Base-by-base conservation (phyloP, 2,329 filamentous ascomycete genomes). In the Beauveria caledonica region DNA sequence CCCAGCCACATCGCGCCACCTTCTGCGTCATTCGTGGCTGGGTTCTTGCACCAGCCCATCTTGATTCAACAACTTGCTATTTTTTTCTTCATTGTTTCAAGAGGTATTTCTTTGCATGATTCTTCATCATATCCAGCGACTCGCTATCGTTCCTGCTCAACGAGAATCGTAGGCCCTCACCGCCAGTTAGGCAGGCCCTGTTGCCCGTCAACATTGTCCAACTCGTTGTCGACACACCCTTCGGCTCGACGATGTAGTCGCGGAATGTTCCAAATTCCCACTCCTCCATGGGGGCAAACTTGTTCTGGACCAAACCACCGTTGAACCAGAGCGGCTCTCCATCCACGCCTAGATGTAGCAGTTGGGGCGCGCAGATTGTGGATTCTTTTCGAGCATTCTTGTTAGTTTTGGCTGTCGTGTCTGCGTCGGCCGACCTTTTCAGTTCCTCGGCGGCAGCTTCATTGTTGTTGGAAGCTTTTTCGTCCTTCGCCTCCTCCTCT, bases 241-340 rank as follows among this genome's bases (percentile, higher is more conserved):
- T 13, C 1, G 54, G 54, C 29, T 57, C 54, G 15, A 44, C 42
- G 5, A 57, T 29, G 19, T 25, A 57, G 27, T 57, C 44, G 25
- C 19, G 29, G 13, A 48, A 57, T 1, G 33, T 57, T 3, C 29
- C 44, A 39, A 57, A 48, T 19, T 48, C 44, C 29, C 42, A 44
- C 2, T 57, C 54, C 19, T 48, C 27, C 42, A 39, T 57, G 3
- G 46, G 29, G 54, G 23, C n/a, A 27, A 48, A 57, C 44, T 57
- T 57, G 29, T 57, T 57, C 25, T 57, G 27, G 1, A 57, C 19
- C 15, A 57, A 13, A 21, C 51, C 51, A 39, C 51, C 51, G 23
- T 57, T 57, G 27, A 57, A 57, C 54, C 54, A 57, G 3, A 57
- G 54, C 8, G 54, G 54, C 3, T 29, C 19, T 19, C 54, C 54